These are phyloP conservation scores for Neurospora intermedia DNA, from an alignment of 495 filamentous ascomycete species.

Conservation along the genomic window DNA sequence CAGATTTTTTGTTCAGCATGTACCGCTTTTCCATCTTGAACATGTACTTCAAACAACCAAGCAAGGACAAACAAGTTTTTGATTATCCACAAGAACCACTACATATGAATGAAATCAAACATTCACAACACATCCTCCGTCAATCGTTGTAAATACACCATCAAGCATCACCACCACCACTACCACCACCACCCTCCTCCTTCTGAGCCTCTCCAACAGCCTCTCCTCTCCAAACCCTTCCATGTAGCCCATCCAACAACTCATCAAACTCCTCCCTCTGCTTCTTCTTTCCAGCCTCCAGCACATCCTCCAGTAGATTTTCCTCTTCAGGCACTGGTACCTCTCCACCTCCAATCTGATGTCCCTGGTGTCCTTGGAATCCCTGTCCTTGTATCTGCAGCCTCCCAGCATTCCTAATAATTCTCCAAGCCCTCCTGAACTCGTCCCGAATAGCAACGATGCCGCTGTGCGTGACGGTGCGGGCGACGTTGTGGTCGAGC, in stretches of 20 bases:
- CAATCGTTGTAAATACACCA: neutral
- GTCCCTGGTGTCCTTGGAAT: neutral
- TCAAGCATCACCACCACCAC: neutral
- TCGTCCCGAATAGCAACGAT: slow-evolving; percentile 69
- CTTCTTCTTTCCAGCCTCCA: neutral
- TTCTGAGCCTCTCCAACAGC: neutral
- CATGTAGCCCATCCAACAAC: neutral
- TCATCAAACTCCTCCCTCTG: neutral
- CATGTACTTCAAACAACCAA: neutral
- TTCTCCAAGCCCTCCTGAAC: slow-evolving; percentile 59
- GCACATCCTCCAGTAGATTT: neutral
- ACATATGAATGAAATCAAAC: neutral
- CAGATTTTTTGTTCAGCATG: neutral
- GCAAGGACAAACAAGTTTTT: neutral
- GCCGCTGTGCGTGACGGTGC: slow-evolving; percentile 67
- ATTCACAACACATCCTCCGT: too few relatives aligned
- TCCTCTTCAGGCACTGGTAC: neutral
- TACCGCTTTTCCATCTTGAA: neutral
- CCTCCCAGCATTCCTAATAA: slow-evolving; percentile 39
- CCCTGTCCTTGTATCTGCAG: neutral
- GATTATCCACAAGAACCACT: neutral
- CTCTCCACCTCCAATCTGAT: neutral
- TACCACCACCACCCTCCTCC: neutral
- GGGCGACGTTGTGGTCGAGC: slow-evolving; percentile 67
- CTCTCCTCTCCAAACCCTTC: neutral